phyloP scores from a whole-genome alignment of 1,284 basidiomycete genomes.

The Meripilus lineatus region DNA sequence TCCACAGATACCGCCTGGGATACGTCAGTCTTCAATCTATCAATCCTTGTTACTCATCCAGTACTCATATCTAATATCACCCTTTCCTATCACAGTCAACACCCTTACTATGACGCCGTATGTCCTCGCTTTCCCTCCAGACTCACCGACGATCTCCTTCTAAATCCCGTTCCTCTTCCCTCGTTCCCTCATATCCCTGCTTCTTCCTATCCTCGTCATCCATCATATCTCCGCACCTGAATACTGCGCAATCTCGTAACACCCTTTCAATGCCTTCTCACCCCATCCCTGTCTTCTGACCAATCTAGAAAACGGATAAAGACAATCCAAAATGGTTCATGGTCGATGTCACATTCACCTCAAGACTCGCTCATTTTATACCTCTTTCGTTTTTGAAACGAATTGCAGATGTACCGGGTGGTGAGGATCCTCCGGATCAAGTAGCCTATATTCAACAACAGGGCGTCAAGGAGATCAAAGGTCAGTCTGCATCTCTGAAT shows the following conservation, averaged over 20 bases:
- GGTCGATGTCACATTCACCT: constrained; percentile 77
- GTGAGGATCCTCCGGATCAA: constrained; percentile 40
- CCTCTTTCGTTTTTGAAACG: constrained; percentile 74
- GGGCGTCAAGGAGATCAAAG: constrained; percentile 58
- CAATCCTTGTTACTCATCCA: background rate
- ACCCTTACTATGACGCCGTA: constrained; percentile 88
- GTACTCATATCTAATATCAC: background rate
- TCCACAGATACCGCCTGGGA: constrained; percentile 85
- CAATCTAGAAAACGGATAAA: constrained; percentile 71
- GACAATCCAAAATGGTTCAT: constrained; percentile 89
- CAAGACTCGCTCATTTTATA: constrained; percentile 69
- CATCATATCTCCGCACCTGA: too few species aligned
- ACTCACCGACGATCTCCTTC: background rate
- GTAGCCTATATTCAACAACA: constrained; percentile 59
- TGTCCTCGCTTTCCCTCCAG: constrained; percentile 15
- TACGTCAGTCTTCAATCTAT: constrained; percentile 41
- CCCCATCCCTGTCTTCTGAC: too few species aligned
- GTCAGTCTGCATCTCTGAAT: constrained; percentile 30
- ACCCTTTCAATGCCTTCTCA: too few species aligned
- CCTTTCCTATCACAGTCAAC: constrained; percentile 37
- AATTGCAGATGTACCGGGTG: constrained; percentile 40
- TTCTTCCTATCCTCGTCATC: too few species aligned
- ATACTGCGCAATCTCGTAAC: too few species aligned
- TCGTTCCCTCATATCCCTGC: too few species aligned
- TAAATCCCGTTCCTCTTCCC: too few species aligned